Evolutionary conservation across 2,329 filamentous ascomycete genomes (phyloP).

Genomic region (Fusarium marasasianum): DNA sequence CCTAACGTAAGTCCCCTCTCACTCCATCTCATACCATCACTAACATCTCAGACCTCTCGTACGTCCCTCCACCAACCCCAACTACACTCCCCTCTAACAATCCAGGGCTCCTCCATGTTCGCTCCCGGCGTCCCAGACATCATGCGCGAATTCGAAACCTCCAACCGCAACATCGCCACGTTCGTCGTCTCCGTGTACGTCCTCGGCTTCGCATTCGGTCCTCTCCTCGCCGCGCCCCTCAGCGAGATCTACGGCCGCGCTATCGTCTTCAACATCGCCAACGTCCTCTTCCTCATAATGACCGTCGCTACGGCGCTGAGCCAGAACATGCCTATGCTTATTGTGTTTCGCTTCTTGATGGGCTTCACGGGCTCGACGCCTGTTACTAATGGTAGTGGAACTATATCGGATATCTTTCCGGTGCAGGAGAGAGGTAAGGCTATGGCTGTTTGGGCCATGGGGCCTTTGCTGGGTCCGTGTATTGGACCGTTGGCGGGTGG

Average conservation of each 20-base stretch:
- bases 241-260: slow-evolving; percentile 69
- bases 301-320: slow-evolving; percentile 53
- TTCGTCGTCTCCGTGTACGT: slow-evolving; percentile 59
- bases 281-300: slow-evolving; percentile 68
- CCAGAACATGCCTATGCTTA: slow-evolving; percentile 70
- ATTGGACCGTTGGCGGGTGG: slow-evolving; percentile 60
- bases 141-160: slow-evolving; percentile 55
- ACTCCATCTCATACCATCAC: not conserved
- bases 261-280: slow-evolving; percentile 45
- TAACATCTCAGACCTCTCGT: slow-evolving; percentile 38
- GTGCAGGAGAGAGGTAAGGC: slow-evolving; percentile 69
- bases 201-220: slow-evolving; percentile 65
- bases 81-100: not conserved
- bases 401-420: slow-evolving; percentile 71
- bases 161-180: slow-evolving; percentile 49
- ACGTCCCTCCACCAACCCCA: not conserved
- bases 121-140: slow-evolving; percentile 55
- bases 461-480: slow-evolving; percentile 67
- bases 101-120: slow-evolving; percentile 44
- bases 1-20: slow-evolving; percentile 32
- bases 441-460: slow-evolving; percentile 71
- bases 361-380: slow-evolving; percentile 70
- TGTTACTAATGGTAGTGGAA: slow-evolving; percentile 71
- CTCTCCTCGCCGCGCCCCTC: slow-evolving; percentile 70
- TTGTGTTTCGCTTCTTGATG: slow-evolving; percentile 69